phyloP scores from a whole-genome alignment of 257 asterid species.

The Fraxinus quadrangulata region DNA sequence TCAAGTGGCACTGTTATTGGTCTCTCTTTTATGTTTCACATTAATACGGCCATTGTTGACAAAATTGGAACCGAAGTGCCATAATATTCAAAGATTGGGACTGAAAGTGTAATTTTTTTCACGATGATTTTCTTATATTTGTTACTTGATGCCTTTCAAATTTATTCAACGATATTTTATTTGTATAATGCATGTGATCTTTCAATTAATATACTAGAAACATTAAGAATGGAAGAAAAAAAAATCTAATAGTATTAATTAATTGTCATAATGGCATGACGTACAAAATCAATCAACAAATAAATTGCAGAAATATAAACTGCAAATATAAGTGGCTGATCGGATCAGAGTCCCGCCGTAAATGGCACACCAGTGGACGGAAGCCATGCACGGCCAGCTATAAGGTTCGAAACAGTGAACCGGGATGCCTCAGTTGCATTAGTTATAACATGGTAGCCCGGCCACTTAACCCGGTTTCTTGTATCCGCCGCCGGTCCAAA shows the following conservation, averaged over 20 bases:
- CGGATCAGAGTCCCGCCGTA: slow-evolving; percentile 53
- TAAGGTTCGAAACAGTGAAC: slow-evolving; percentile 65
- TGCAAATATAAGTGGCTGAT: neutral
- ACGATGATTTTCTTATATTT: no score
- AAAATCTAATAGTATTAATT: slow-evolving; percentile 22
- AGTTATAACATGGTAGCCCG: slow-evolving; percentile 56
- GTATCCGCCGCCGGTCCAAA: slow-evolving; percentile 63
- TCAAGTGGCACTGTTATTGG: no score
- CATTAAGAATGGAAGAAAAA: no score
- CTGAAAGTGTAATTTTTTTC: no score
- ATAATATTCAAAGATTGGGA: no score
- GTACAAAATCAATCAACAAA: slow-evolving; percentile 52
- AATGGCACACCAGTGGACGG: slow-evolving; percentile 86
- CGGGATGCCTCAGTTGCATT: slow-evolving; percentile 42
- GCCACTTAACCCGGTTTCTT: slow-evolving; percentile 61
- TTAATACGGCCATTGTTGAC: no score
- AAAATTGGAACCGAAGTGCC: no score
- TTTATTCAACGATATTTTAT: neutral
- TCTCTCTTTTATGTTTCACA: no score
- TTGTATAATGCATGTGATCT: neutral
- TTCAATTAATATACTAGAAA: neutral
- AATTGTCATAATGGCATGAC: slow-evolving; percentile 56
- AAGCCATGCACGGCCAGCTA: slow-evolving; percentile 73
- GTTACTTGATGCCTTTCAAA: no score
- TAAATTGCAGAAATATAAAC: slow-evolving; percentile 22